Conservation (phyloP, 305 asterid genomes). For the Euphrasia arctica region DNA sequence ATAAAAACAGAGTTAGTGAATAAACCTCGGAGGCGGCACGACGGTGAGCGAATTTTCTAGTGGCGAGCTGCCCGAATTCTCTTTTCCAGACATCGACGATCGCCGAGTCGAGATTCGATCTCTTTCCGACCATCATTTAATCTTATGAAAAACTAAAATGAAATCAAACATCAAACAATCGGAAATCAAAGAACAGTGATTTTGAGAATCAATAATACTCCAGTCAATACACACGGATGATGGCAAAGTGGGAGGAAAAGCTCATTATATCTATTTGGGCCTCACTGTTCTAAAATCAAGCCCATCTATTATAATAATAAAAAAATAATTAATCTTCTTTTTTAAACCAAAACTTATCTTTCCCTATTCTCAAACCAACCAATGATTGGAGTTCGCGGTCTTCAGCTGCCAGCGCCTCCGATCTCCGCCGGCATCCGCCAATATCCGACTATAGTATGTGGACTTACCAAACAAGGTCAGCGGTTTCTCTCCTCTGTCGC, state of each 20-base stretch:
- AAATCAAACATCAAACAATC: too few species aligned
- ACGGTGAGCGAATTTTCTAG: neutral
- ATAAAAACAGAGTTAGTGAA: neutral
- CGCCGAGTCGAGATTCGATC: conserved; percentile 5
- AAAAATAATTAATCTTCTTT: too few species aligned
- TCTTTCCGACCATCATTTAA: neutral
- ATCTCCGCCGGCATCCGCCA: conserved; percentile 29
- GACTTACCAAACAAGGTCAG: conserved; percentile 68
- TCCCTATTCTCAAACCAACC: conserved; percentile 16
- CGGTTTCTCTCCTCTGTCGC: conserved; percentile 63
- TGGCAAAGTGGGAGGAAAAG: too few species aligned
- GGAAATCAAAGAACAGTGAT: too few species aligned
- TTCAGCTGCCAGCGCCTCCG: conserved; percentile 32
- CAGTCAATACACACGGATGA: too few species aligned
- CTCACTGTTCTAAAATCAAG: too few species aligned
- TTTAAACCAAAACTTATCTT: conserved; percentile 13
- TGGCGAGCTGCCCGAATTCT: neutral
- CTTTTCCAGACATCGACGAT: neutral
- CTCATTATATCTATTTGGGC: too few species aligned
- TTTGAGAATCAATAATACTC: too few species aligned
- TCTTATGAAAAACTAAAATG: neutral
- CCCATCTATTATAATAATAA: too few species aligned
- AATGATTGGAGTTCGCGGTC: conserved; percentile 28
- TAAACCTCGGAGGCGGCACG: conserved; percentile 3
- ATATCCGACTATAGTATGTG: conserved; percentile 30